These are phyloP conservation scores for Backusella tarrabulga DNA, from an alignment of 192 early-diverging fungal species.

Conservation along the genomic window DNA sequence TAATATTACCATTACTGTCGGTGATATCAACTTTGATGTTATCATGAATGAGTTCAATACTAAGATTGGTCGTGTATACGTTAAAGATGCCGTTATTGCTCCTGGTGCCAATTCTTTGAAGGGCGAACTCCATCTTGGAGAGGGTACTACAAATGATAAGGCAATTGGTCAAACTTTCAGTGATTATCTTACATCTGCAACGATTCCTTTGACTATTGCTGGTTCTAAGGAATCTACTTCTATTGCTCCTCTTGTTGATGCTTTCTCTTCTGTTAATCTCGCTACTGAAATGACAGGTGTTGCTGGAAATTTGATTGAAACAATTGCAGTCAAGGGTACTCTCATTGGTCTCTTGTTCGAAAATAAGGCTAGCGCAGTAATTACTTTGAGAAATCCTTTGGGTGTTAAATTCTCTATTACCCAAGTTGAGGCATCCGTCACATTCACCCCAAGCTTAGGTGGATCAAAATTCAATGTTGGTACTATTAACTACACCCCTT, in stretches of 20 bases:
- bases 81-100: constrained; percentile 37
- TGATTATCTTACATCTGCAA: constrained; percentile 40
- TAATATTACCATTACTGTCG: constrained; percentile 48
- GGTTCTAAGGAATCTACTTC: constrained; percentile 39
- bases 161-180: constrained; percentile 38
- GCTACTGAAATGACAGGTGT: constrained; percentile 43
- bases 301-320: constrained; percentile 32
- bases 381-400: constrained; percentile 28
- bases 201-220: constrained; percentile 37
- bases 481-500: constrained; percentile 10
- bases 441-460: neutral
- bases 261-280: constrained; percentile 40
- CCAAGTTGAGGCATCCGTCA: constrained; percentile 8
- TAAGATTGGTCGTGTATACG: constrained; percentile 39
- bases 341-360: neutral
- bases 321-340: constrained; percentile 21
- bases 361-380: neutral
- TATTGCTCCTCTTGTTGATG: constrained; percentile 42
- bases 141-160: constrained; percentile 17
- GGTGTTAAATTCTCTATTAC: constrained; percentile 14
- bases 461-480: neutral
- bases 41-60: constrained; percentile 27
- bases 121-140: constrained; percentile 39
- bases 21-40: constrained; percentile 43
- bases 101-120: constrained; percentile 43